These are phyloP conservation scores for Cucumis hystrix DNA, from an alignment of 306 rosid genomes.

Conservation along the genomic window DNA sequence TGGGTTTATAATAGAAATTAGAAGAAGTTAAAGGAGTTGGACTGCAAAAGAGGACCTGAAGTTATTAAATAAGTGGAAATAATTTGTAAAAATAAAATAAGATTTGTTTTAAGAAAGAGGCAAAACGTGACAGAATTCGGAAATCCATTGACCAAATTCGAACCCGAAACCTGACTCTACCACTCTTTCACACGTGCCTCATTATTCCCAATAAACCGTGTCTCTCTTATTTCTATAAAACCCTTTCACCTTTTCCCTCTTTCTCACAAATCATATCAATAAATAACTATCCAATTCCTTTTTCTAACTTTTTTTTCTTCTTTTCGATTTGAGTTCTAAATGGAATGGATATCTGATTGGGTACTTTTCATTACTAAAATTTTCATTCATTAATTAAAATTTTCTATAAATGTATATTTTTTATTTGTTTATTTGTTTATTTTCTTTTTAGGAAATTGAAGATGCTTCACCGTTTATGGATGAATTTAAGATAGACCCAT, in stretches of 20 bases:
- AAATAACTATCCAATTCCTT: neutral
- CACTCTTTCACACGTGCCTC: neutral
- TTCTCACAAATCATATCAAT: neutral
- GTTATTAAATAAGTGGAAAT: no score
- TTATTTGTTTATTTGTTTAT: neutral
- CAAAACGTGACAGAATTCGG: neutral
- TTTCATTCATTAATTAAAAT: neutral
- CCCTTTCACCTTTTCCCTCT: neutral
- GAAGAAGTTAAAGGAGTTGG: neutral
- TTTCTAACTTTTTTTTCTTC: neutral
- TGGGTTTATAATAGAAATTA: neutral
- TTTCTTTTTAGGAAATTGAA: slow-evolving; percentile 21
- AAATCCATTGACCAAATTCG: neutral
- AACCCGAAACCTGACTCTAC: neutral
- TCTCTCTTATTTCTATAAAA: neutral
- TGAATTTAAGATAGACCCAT: slow-evolving; percentile 3
- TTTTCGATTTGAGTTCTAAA: neutral
- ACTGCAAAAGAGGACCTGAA: neutral
- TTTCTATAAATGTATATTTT: neutral
- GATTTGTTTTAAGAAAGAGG: neutral
- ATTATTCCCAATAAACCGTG: neutral
- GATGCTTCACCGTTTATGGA: slow-evolving; percentile 11
- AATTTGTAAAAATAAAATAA: neutral
- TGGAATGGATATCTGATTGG: slow-evolving; percentile 52
- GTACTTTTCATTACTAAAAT: slow-evolving; percentile 13